A percentile compares a stretch with the other conserved stretches of the same genome.
phyloP scores from a whole-genome alignment of 2,329 filamentous ascomycete genomes.

The Trichoderma citrinoviride region DNA sequence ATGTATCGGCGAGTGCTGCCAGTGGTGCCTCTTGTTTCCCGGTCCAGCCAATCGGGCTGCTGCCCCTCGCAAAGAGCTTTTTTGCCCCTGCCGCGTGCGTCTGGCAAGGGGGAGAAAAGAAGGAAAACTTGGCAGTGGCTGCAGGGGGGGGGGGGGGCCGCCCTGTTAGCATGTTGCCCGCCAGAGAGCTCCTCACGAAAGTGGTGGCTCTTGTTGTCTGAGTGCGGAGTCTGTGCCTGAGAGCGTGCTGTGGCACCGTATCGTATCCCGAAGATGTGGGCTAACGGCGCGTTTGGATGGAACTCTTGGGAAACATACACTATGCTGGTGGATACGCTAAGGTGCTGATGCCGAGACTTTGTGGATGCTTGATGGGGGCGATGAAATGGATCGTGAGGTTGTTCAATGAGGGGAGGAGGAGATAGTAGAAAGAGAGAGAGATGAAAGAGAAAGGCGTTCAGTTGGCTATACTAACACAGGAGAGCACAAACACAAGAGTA shows the following conservation, averaged over 20 bases:
- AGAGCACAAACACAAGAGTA: not conserved
- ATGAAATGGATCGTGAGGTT: no score
- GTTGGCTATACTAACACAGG: no score
- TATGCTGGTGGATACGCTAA: not conserved
- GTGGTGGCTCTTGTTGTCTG: no score
- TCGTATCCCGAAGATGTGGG: no score
- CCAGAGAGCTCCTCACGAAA: not conserved
- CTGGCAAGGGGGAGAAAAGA: not conserved
- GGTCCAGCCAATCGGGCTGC: conserved; percentile 7
- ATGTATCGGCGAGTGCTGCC: no score
- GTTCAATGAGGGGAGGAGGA: no score
- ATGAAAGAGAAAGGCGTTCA: not conserved
- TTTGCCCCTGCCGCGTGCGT: conserved; percentile 10
- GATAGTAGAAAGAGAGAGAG: not conserved
- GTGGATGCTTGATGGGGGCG: no score
- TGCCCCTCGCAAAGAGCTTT: conserved; percentile 4
- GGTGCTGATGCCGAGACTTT: not conserved
- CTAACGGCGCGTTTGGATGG: not conserved
- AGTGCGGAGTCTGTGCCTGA: not conserved
- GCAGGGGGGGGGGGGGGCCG: conserved; percentile 13
- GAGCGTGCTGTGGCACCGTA: not conserved
- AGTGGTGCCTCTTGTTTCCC: not conserved
- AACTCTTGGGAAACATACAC: no score
- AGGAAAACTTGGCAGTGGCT: not conserved
- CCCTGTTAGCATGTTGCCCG: not conserved